Percentiles rank a stretch among this genome's conserved stretches.
phyloP scores from a whole-genome alignment of 768 basidiomycete species.

The Macrolepiota dolichaula region DNA sequence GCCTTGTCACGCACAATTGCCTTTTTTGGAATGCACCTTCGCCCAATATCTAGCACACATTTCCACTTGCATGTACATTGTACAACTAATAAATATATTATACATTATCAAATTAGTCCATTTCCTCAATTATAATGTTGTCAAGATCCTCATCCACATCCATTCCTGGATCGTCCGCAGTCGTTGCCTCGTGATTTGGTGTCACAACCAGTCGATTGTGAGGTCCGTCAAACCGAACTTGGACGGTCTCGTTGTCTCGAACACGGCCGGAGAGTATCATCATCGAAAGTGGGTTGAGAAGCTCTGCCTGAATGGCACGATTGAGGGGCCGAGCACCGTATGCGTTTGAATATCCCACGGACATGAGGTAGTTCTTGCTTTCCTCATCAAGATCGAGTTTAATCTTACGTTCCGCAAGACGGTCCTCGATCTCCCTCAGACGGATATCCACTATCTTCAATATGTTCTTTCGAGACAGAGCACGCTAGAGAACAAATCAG shows the following conservation, averaged over 20 bases:
- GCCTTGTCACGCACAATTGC: slow-evolving; percentile 12
- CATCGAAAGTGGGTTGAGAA: slow-evolving; percentile 87
- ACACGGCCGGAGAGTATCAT: slow-evolving; percentile 82
- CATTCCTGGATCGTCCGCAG: slow-evolving; percentile 47
- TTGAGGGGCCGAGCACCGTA: slow-evolving; percentile 95
- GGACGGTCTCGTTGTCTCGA: slow-evolving; percentile 75
- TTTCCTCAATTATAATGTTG: slow-evolving; percentile 64
- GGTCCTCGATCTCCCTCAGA: slow-evolving; percentile 78
- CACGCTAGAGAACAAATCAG: slow-evolving; percentile 50
- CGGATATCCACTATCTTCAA: slow-evolving; percentile 88
- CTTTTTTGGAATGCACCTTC: background rate
- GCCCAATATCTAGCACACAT: no score
- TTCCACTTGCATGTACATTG: no score
- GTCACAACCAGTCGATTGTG: slow-evolving; percentile 74
- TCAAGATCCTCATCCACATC: slow-evolving; percentile 54
- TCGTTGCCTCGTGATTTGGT: slow-evolving; percentile 76
- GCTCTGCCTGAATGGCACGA: slow-evolving; percentile 86
- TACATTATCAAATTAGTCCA: slow-evolving; percentile 35
- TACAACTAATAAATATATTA: background rate
- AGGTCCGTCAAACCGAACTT: slow-evolving; percentile 76
- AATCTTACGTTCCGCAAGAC: slow-evolving; percentile 80
- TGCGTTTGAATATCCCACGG: slow-evolving; percentile 72
- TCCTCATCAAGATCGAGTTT: slow-evolving; percentile 70
- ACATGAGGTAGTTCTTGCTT: slow-evolving; percentile 72
- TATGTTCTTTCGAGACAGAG: slow-evolving; percentile 74